Base-by-base conservation (phyloP, 2,329 filamentous ascomycete species). In the Esteya vermicola region DNA sequence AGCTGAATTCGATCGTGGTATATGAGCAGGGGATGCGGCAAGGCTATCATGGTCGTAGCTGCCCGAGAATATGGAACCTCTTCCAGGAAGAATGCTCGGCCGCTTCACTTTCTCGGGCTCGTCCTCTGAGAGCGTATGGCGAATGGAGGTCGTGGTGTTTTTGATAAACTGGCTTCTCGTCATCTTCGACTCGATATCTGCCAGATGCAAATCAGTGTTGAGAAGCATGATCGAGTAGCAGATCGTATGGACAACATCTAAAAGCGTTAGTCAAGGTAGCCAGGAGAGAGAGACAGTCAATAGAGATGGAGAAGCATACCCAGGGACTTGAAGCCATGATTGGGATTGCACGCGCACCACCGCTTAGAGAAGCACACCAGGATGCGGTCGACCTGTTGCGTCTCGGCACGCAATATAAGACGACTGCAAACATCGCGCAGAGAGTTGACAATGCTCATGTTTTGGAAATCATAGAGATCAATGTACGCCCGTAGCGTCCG, bases 161-260 rank as follows among this genome's bases (percentile, higher is more conserved):
- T 93, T 93, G 54, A 98, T 75, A 53, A 96, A 98, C 53, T 96
- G 89, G 47, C 72, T 80, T 41, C 83, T 77, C 2, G 89, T 96
- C 91, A 98, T 98, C 64, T 93, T 93, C 51, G 83, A 78, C 45
- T 93, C 86, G 50, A 96, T 94, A 54, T 96, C 88, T 43, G 89
- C 91, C 53, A 96, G 60, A 53, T 98, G 89, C 41, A 98, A 67
- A 63, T 98, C 91, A 26, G 91, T 98, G 53, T 98, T 98, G 47
- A 98, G 70, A 10, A 98, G 70, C 54, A 98, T 79, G 47, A 98
- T 77, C 1, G 91, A 95, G 59, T 96, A 98, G 61, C 85, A 93
- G 47, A 96, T 93, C 20, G 88, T 95, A 57, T 98, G 89, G 16
- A 98, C 88, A 36, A 96, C 82, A 62, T 96, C 89, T 82, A 52